These are phyloP conservation scores for Auricularia sp. DNA, from an alignment of 768 basidiomycete genomes.

Conservation along the genomic window DNA sequence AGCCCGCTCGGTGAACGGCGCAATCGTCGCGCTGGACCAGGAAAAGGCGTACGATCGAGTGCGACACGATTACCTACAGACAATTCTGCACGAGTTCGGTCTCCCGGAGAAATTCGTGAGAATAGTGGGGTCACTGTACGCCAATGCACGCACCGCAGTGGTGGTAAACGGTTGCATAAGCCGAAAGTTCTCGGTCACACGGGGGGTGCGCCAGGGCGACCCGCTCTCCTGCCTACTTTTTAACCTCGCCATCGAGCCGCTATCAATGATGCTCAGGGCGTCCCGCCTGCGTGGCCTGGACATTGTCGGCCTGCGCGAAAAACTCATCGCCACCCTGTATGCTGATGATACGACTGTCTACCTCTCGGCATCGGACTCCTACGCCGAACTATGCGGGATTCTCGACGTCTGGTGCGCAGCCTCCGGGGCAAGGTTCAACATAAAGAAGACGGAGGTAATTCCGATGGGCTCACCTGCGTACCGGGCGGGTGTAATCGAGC, in stretches of 20 bases:
- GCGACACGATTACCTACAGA: conserved; percentile 11
- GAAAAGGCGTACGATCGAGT: conserved; percentile 15
- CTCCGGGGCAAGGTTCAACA: conserved; percentile 33
- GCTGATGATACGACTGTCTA: conserved; percentile 33
- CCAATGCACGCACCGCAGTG: conserved; percentile 17
- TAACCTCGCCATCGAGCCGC: conserved; percentile 32
- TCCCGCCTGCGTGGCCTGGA: conserved; percentile 11
- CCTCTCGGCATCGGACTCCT: conserved; percentile 21
- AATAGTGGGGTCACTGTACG: conserved; percentile 21
- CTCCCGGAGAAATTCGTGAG: conserved; percentile 12
- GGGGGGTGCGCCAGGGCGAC: conserved; percentile 30
- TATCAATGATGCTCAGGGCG: conserved; percentile 23
- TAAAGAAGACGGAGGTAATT: conserved; percentile 28
- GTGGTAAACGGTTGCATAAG: conserved; percentile 26
- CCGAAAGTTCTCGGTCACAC: conserved; percentile 13
- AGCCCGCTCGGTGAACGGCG: conserved; percentile 7
- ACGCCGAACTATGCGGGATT: conserved; percentile 15
- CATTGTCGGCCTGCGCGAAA: conserved; percentile 9
- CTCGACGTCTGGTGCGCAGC: conserved; percentile 30
- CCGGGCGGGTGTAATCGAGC: background rate
- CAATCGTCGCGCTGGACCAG: conserved; percentile 11
- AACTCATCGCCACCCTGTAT: conserved; percentile 25
- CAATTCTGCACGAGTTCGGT: background rate
- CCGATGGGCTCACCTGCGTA: conserved; percentile 18
- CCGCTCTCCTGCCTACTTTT: conserved; percentile 31